Evolutionary conservation across 306 rosid species (phyloP).

Genomic region (Quercus agrifolia): DNA sequence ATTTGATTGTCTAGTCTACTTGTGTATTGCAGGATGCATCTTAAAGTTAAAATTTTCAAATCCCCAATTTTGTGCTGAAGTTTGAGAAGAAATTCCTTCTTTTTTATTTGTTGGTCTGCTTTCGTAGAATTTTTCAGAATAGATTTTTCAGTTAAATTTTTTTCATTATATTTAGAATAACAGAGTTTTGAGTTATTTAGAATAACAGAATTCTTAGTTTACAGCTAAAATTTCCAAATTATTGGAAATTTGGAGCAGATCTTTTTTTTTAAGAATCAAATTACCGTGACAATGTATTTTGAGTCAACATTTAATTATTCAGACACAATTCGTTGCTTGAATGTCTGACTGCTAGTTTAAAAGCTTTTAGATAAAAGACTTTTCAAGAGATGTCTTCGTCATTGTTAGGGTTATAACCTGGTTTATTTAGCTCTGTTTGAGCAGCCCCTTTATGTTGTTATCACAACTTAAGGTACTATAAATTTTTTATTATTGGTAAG

Average conservation of each 20-base stretch:
- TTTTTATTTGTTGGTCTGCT: not conserved
- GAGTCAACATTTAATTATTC: not conserved
- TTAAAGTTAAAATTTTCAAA: not conserved
- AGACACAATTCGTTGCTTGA: not conserved
- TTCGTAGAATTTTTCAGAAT: not conserved
- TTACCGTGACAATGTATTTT: not conserved
- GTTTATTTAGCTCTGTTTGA: not conserved
- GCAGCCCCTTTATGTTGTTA: not conserved
- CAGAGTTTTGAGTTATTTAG: not conserved
- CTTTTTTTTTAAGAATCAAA: not conserved
- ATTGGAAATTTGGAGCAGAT: not conserved
- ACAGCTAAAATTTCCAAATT: not conserved
- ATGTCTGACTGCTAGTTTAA: not conserved
- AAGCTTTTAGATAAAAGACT: not conserved
- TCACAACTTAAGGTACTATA: not conserved
- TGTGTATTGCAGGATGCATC: not conserved
- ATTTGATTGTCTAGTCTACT: too few relatives aligned
- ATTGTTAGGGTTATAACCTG: not conserved
- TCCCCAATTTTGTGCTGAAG: not conserved
- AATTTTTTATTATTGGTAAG: too few relatives aligned
- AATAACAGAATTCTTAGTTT: not conserved
- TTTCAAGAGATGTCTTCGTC: not conserved
- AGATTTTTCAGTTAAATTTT: not conserved
- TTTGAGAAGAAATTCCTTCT: not conserved
- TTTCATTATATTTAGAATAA: not conserved